phyloP scores from a whole-genome alignment of 1,139 yeast genomes.

The Hyphopichia fennica region DNA sequence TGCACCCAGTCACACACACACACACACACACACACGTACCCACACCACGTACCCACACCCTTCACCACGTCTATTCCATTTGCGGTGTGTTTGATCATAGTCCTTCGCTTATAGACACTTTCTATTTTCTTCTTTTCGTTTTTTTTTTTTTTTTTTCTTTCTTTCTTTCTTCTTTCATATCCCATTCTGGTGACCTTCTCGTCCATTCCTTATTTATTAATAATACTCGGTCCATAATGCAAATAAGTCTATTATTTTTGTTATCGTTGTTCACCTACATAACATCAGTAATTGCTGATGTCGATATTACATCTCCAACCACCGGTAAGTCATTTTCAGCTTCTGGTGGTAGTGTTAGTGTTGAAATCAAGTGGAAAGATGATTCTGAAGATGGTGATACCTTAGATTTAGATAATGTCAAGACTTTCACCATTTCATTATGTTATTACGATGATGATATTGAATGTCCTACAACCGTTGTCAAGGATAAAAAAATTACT shows the following conservation, averaged over 20 bases:
- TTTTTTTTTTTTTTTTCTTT: too few species aligned
- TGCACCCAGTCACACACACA: too few species aligned
- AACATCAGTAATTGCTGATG: conserved; percentile 47
- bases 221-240: neutral
- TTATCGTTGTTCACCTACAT: conserved; percentile 5
- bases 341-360: conserved; percentile 44
- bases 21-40: too few species aligned
- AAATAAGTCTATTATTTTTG: neutral
- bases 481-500: conserved; percentile 18
- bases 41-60: too few species aligned
- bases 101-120: too few species aligned
- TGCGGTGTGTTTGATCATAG: too few species aligned
- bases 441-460: conserved; percentile 63
- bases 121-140: too few species aligned
- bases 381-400: conserved; percentile 46
- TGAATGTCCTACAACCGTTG: conserved; percentile 38
- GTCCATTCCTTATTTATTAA: too few species aligned
- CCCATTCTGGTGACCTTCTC: too few species aligned
- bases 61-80: too few species aligned
- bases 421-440: conserved; percentile 52
- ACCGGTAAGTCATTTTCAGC: conserved; percentile 51
- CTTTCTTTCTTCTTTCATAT: too few species aligned
- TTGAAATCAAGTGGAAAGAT: conserved; percentile 66
- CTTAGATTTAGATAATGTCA: conserved; percentile 38
- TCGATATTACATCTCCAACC: conserved; percentile 53